These are phyloP conservation scores for Aspergillus novofumigatus DNA, from an alignment of 2,329 filamentous ascomycete species.

Conservation along the genomic window DNA sequence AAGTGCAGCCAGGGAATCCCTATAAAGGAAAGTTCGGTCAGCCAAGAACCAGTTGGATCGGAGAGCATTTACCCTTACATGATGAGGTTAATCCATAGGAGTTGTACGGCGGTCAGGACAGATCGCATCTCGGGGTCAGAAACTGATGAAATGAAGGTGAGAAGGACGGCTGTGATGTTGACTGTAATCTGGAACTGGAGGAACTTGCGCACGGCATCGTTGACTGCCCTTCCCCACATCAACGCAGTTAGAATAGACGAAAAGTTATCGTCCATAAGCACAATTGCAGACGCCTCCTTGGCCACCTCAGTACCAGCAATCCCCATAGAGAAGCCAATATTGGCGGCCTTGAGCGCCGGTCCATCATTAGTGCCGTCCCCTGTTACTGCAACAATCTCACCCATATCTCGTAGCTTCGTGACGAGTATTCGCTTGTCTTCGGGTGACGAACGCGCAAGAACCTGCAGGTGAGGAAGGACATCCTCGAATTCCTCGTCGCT, in stretches of 20 bases:
- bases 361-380: constrained; percentile 66
- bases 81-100: constrained; percentile 95
- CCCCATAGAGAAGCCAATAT: constrained; percentile 67
- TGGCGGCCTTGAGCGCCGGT: constrained; percentile 60
- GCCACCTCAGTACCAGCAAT: constrained; percentile 64
- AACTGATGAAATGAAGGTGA: constrained; percentile 85
- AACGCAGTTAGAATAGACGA: constrained; percentile 61
- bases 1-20: constrained; percentile 81
- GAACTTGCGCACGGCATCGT: constrained; percentile 65
- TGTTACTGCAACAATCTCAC: constrained; percentile 60
- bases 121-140: constrained; percentile 65
- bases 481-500: constrained; percentile 56
- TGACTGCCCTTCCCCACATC: constrained; percentile 65
- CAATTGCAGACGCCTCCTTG: constrained; percentile 64
- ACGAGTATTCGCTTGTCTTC: constrained; percentile 65
- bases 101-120: constrained; percentile 81
- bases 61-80: constrained; percentile 70
- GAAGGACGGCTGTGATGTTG: constrained; percentile 82
- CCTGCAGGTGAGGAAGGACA: constrained; percentile 57
- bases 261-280: constrained; percentile 66
- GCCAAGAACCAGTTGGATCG: constrained; percentile 30
- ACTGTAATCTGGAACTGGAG: constrained; percentile 66
- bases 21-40: not conserved
- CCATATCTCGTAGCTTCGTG: constrained; percentile 55
- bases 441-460: constrained; percentile 62